Evolutionary conservation across 352 stramenopile species (phyloP), one percentile per base, ranked within the genome.

Genomic region (Phytophthora sp.): DNA sequence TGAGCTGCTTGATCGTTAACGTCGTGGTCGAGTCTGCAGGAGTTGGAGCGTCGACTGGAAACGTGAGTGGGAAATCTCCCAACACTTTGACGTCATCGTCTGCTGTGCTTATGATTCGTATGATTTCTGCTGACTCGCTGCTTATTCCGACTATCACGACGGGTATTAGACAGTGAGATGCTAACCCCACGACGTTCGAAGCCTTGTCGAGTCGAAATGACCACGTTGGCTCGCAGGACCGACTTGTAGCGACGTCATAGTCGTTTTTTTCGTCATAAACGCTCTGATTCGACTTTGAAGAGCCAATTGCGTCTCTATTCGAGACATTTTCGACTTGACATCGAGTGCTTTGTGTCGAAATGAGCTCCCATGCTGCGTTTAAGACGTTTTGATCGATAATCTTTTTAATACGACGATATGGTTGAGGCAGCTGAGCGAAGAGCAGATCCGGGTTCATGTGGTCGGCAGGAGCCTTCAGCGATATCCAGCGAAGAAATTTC

Each of bases 321-420:
- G 59, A 59, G 7, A 67, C 49, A 2, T 54, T 60, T 35, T 86
- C 69, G 4, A 73, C 61, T 27, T 78, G 80, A 64, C 76, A 89
- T 21, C 59, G 72, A 9, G 54, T 57, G 35, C 79, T 89, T 39
- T 76, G 67, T 15, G 63, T 54, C 18, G 54, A 74, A 69, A 89
- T 89, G 6, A 61, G 41, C 5, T 78, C 53, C 77, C 81, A 91
- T 31, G 84, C 71, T 18, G 45, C 70, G 38, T 94, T 79, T 7
- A 93, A 58, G 23, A 93, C 88, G 24, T 86, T 71, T 2, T 57
- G 26, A 15, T 95, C 74, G 9, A 91, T 63, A 54, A 95, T 54
- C 55, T 93, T 92, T 20, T 74, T 21, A 11, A 95, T 75, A 12
- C 78, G 77, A 2, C 83, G 81, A 36, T 83, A 93, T 4, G 86